Evolutionary conservation across 2,329 filamentous ascomycete genomes (phyloP), one percentile per base, ranked within the genome.

Genomic region (Fusarium euwallaceae): DNA sequence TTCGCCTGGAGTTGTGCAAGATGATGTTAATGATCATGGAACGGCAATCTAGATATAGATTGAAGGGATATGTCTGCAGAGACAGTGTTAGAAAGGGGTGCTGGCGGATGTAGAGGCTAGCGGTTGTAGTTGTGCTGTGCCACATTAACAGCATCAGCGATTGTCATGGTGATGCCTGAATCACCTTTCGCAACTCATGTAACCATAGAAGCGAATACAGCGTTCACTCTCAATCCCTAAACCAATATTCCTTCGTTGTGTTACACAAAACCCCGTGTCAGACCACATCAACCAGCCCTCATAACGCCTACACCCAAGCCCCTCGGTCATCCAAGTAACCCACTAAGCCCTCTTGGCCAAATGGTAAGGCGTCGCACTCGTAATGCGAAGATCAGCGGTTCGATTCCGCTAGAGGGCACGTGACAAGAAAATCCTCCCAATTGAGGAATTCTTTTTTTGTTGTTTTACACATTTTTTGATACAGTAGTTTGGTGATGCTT

Each of bases 281-380:
- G 10, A 27, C 43, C 16, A 17, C 5, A 8, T 6, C 1, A 1
- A 9, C 17, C 16, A n/a, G 24, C 16, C 22, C 51, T 55, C 4
- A 64, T 64, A 64, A 24, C 4, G 17, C 20, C 16, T 16, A 10
- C 36, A 36, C 55, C 32, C 27, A 24, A 45, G n/a, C n/a, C 4
- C 1, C 22, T 14, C 56, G 55, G 48, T 48, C 51, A 64, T 74
- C 39, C 62, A 61, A 61, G 6, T n/a, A 63, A 65, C 9, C 24
- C 56, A 59, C 22, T 5, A 69, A 69, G 76, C 76, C 75, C 71
- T 66, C 65, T 76, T 77, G 75, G 75, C 75, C 75, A 67, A 77
- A 73, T 74, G 76, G 76, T 77, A 77, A 77, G 76, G 76, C 76
- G 76, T 77, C 66, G 67, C 75, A 77, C 75, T 77, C 75, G 75